Percentiles rank a stretch among this genome's conserved stretches.
These are phyloP conservation scores for Kodamaea kakaduensis DNA, from an alignment of 805 yeast species.

Conservation along the genomic window DNA sequence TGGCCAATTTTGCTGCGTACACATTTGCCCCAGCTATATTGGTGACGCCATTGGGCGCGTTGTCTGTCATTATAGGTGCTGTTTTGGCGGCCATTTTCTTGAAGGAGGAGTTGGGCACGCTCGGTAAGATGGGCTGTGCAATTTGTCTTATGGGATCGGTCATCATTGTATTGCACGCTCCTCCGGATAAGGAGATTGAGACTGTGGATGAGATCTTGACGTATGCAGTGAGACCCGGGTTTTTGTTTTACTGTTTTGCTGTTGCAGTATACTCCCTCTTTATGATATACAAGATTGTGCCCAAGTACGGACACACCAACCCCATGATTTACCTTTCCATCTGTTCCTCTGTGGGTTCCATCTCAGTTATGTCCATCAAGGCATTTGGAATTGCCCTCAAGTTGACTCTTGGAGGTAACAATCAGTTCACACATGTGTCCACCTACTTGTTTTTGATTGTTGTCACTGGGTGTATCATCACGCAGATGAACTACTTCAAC, in stretches of 20 bases:
- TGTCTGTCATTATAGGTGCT: conserved; percentile 88
- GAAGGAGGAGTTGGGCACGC: conserved; percentile 79
- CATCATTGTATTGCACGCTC: conserved; percentile 86
- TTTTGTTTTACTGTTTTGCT: conserved; percentile 57
- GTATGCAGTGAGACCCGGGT: conserved; percentile 77
- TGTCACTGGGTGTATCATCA: conserved; percentile 75
- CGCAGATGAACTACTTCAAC: conserved; percentile 92
- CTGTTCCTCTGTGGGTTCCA: conserved; percentile 86
- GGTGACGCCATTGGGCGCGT: conserved; percentile 89
- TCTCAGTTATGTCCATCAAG: conserved; percentile 86
- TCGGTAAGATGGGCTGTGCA: conserved; percentile 92
- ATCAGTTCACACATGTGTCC: conserved; percentile 80
- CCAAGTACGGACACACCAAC: conserved; percentile 69
- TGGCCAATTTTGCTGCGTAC: conserved; percentile 91
- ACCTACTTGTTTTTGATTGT: conserved; percentile 78
- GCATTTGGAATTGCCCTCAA: conserved; percentile 91
- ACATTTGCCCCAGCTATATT: conserved; percentile 92
- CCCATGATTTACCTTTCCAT: conserved; percentile 89
- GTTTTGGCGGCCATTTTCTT: conserved; percentile 80
- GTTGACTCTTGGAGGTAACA: conserved; percentile 77
- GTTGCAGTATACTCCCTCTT: conserved; percentile 68
- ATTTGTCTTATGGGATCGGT: conserved; percentile 85
- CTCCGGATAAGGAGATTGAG: conserved; percentile 84
- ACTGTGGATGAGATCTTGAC: conserved; percentile 84
- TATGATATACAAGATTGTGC: conserved; percentile 82